Percentiles rank a stretch among this genome's conserved stretches.
phyloP scores from a whole-genome alignment of 2,329 filamentous ascomycete genomes.

The Rutstroemia sydowiana region DNA sequence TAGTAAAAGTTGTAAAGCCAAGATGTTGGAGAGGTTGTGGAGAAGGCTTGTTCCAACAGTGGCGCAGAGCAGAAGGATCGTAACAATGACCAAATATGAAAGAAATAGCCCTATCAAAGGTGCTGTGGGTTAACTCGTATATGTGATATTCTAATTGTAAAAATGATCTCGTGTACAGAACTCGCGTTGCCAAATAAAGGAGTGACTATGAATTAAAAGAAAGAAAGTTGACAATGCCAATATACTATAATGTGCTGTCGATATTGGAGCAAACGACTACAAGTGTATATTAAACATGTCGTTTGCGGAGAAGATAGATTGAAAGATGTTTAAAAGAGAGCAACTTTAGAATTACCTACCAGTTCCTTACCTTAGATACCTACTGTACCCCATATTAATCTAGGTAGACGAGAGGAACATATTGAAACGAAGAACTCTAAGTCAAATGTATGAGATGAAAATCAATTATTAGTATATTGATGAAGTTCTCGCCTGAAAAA shows the following conservation, averaged over 20 bases:
- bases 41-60: not conserved
- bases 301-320: too few species aligned
- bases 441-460: not conserved
- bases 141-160: not conserved
- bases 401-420: not conserved
- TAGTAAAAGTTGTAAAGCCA: not conserved
- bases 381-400: not conserved
- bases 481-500: too few species aligned
- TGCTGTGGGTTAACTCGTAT: conserved; percentile 11
- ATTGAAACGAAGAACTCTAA: not conserved
- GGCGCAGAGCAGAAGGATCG: conserved; percentile 4
- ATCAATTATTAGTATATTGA: not conserved
- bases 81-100: conserved; percentile 2
- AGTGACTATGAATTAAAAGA: not conserved
- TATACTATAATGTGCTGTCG: too few species aligned
- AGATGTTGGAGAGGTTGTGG: conserved; percentile 4
- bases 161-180: not conserved
- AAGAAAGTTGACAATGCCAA: too few species aligned
- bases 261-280: too few species aligned
- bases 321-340: too few species aligned
- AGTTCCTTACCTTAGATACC: too few species aligned
- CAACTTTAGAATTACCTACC: too few species aligned
- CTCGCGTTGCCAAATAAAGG: not conserved
- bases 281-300: too few species aligned
- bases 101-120: conserved; percentile 25